These are phyloP conservation scores for Viola odorata DNA, from an alignment of 345 rosid species.

Conservation along the genomic window DNA sequence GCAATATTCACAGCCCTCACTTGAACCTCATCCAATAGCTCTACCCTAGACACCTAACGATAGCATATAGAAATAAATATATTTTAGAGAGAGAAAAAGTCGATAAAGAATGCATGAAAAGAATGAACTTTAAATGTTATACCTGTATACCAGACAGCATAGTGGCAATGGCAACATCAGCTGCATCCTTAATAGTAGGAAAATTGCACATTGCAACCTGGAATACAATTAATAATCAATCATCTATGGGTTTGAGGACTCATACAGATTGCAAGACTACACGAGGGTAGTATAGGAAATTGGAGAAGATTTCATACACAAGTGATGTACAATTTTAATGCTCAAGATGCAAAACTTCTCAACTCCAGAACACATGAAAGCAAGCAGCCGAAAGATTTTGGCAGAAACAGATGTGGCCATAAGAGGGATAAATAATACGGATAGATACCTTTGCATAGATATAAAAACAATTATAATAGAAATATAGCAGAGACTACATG, in stretches of 20 bases:
- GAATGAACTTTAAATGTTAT: constrained; percentile 14
- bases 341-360: background rate
- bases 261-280: background rate
- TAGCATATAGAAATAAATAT: constrained; percentile 9
- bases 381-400: no score
- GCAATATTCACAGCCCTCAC: constrained; percentile 81
- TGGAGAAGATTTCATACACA: background rate
- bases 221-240: constrained; percentile 13
- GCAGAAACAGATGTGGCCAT: no score
- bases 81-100: background rate
- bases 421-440: no score
- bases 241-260: background rate
- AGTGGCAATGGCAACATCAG: constrained; percentile 89
- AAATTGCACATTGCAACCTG: constrained; percentile 97
- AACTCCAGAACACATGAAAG: no score
- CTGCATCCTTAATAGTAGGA: constrained; percentile 88
- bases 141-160: constrained; percentile 92
- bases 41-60: constrained; percentile 77
- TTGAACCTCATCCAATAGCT: constrained; percentile 86
- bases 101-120: constrained; percentile 1
- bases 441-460: no score
- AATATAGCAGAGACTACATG: no score
- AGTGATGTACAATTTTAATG: background rate
- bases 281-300: background rate
- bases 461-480: no score